These are phyloP conservation scores for Vitis riparia DNA, from an alignment of 164 flowering plant genomes.

Conservation along the genomic window DNA sequence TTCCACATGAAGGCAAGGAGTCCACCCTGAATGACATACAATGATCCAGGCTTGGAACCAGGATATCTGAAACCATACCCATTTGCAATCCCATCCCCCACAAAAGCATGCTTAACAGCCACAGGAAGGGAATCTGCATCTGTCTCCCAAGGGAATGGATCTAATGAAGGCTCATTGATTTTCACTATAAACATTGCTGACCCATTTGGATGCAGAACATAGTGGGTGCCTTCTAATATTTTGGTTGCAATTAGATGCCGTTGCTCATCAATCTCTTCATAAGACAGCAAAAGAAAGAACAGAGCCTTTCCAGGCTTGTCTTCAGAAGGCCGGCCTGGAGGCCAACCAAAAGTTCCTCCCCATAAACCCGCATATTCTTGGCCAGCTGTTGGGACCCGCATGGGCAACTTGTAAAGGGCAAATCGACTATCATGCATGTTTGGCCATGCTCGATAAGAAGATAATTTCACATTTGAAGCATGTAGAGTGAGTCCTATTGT, in stretches of 20 bases:
- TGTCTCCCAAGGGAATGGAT: constrained; percentile 69
- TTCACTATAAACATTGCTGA: constrained; percentile 92
- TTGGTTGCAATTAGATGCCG: constrained; percentile 77
- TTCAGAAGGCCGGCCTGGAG: constrained; percentile 72
- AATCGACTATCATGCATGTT: constrained; percentile 82
- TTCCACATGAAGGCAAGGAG: constrained; percentile 87
- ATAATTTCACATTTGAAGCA: constrained; percentile 57
- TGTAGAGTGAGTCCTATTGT: constrained; percentile 57
- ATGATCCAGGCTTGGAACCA: constrained; percentile 92
- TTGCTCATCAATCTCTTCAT: constrained; percentile 69
- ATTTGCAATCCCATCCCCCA: constrained; percentile 93
- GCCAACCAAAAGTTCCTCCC: constrained; percentile 98
- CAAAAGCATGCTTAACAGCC: constrained; percentile 52
- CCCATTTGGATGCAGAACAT: constrained; percentile 95
- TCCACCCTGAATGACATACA: constrained; percentile 67
- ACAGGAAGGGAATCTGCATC: constrained; percentile 53
- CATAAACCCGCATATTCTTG: constrained; percentile 82
- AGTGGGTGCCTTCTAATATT: constrained; percentile 92
- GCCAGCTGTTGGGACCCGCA: constrained; percentile 39
- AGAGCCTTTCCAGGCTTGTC: constrained; percentile 92
- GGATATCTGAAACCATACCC: constrained; percentile 97
- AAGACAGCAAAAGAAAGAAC: constrained; percentile 82
- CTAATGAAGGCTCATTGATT: constrained; percentile 61
- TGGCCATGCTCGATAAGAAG: constrained; percentile 89
- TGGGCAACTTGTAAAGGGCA: constrained; percentile 87